These are phyloP conservation scores for Trichosporon sp. DNA, from an alignment of 1,284 basidiomycete genomes.

Conservation along the genomic window DNA sequence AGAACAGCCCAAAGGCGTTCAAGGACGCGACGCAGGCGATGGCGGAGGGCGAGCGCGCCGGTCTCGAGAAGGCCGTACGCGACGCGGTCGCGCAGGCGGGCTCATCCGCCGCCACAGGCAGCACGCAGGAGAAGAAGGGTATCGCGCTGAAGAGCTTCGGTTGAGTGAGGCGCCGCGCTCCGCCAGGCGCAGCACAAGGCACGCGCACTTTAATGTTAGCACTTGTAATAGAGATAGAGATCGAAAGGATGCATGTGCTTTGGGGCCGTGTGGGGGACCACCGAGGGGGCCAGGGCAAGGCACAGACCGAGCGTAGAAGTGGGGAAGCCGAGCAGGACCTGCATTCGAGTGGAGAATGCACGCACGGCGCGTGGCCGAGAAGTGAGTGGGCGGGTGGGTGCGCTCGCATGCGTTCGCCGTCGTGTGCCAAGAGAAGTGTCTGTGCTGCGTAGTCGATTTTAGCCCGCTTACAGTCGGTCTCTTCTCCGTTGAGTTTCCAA, in stretches of 20 bases:
- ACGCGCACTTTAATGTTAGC: background rate
- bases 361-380: background rate
- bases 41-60: constrained; percentile 64
- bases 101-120: constrained; percentile 20
- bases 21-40: constrained; percentile 80
- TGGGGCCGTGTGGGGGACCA: background rate
- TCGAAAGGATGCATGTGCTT: background rate
- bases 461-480: background rate
- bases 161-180: background rate
- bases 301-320: background rate
- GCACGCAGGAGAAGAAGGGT: constrained; percentile 40
- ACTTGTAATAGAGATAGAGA: background rate
- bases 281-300: background rate
- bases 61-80: constrained; percentile 77
- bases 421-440: background rate
- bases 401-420: background rate
- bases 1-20: constrained; percentile 74
- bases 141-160: constrained; percentile 55
- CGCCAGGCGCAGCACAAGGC: background rate
- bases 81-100: constrained; percentile 65
- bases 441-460: constrained; percentile 8
- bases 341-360: background rate
- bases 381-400: background rate
- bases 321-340: background rate
- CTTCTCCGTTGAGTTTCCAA: no score